Base-by-base conservation (phyloP, 805 yeast genomes). In the Vanderwaltozyma yarrowii region DNA sequence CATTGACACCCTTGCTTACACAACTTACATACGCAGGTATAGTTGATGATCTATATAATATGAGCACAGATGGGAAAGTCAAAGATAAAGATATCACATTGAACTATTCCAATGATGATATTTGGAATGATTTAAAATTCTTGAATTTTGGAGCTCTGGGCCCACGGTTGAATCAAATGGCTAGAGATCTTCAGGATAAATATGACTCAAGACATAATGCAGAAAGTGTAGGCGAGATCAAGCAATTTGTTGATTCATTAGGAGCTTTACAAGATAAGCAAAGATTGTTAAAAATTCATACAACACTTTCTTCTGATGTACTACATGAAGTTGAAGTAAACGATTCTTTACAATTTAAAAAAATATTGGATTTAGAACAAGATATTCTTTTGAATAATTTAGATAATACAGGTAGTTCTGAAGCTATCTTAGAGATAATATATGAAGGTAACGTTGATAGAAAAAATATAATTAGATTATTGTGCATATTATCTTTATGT, bases 11-110 rank as follows among this genome's bases (percentile, higher is more conserved):
- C 1, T 50, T 85, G 10, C 61, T 86, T 38, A 74, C 78, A 19
- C 96, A 88, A 50, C 61, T 88, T 48, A 82, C 86, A 2, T 89
- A 88, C 55, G 66, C 73, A 14, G 98, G 97, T 0, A 64, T 92
- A 13, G 64, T 87, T 16, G 88, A 83, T 54, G 96, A 88, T 48
- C 55, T 76, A 11, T 68, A 76, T 46, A 75, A 72, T 4, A 61
- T 79, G 5, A 64, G 69, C 12, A 53, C 67, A 11, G 70, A 69
- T 42, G 62, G 53, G 2, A 52, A 48, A 17, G 31, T 61, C 16
- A 45, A 49, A 25, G 51, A 42, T 8, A 51, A 55, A 20, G 55
- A 50, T 11, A 43, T 46, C 1, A 31, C 46, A 7, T 38, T 46
- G 23, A 43, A 45, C 17, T 47, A 43, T 27, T 40, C 40, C 16